Conservation (phyloP, 169 alveolate species). For the Plasmodium cynomolgi region DNA sequence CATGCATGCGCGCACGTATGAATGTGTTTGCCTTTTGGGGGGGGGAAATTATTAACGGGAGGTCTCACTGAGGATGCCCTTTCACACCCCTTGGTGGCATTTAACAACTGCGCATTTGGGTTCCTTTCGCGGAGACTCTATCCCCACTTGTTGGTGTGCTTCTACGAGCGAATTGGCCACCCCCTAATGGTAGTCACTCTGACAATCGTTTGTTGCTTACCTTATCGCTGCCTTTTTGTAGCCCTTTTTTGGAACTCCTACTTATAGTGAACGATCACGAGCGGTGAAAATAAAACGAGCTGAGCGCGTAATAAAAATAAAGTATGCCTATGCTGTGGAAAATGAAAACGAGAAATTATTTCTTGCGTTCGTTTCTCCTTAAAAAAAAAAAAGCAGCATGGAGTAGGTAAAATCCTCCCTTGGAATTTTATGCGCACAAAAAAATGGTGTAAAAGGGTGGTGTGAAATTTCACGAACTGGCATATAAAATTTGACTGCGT, state of each 20-base stretch:
- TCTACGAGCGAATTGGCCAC: neutral
- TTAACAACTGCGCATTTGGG: neutral
- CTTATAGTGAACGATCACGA: neutral
- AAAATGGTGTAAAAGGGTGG: slow-evolving; percentile 1
- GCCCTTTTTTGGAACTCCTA: neutral
- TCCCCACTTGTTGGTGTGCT: neutral
- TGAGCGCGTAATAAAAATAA: neutral
- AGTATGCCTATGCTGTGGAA: neutral
- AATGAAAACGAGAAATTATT: neutral
- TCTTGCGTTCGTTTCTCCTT: neutral
- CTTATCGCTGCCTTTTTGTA: neutral
- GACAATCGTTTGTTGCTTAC: neutral
- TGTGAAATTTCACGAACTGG: slow-evolving; percentile 1
- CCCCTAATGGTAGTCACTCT: neutral
- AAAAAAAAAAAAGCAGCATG: slow-evolving; percentile 19
- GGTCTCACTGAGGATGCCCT: neutral
- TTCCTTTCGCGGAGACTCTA: neutral
- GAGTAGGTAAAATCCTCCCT: neutral
- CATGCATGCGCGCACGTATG: neutral
- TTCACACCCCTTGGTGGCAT: neutral
- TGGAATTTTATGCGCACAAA: neutral
- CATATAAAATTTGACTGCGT: neutral
- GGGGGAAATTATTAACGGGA: neutral
- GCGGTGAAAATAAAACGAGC: neutral
- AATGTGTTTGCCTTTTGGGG: neutral